Evolutionary conservation across 495 filamentous ascomycete genomes (phyloP).

Genomic region (Xylaria castorea): DNA sequence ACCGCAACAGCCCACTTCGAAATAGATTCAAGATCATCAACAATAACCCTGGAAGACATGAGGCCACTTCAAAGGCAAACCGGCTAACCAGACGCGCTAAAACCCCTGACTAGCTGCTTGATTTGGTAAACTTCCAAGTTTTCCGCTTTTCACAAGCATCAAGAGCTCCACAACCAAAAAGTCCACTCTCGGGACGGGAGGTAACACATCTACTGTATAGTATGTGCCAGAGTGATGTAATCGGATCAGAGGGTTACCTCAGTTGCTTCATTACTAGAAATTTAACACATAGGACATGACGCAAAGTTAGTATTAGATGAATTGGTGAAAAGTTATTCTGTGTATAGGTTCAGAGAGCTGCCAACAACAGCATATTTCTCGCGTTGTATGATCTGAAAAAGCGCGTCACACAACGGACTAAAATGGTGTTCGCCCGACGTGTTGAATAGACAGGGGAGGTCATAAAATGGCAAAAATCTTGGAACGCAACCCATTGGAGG

Average conservation of each 20-base stretch:
- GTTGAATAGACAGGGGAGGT: background rate
- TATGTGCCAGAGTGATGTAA: slow-evolving; percentile 1
- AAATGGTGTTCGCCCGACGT: background rate
- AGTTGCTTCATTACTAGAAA: background rate
- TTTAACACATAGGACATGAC: background rate
- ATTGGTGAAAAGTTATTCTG: background rate
- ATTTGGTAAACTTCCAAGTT: slow-evolving; percentile 6
- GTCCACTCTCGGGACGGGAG: background rate
- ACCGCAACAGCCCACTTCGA: background rate
- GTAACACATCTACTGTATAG: background rate
- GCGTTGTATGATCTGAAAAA: background rate
- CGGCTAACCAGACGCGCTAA: slow-evolving; percentile 7
- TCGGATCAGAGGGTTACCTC: background rate
- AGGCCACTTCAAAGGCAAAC: background rate
- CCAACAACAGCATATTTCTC: background rate
- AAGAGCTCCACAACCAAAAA: background rate
- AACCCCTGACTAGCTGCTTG: slow-evolving; percentile 13
- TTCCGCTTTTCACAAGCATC: background rate
- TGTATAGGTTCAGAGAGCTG: background rate
- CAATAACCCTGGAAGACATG: background rate
- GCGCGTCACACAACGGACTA: background rate
- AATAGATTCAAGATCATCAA: background rate
- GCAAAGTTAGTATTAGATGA: background rate
- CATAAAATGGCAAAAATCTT: background rate
- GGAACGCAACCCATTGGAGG: slow-evolving; percentile 3